Evolutionary conservation across 2,329 filamentous ascomycete genomes (phyloP).

Genomic region (Colletotrichum orchidophilum): DNA sequence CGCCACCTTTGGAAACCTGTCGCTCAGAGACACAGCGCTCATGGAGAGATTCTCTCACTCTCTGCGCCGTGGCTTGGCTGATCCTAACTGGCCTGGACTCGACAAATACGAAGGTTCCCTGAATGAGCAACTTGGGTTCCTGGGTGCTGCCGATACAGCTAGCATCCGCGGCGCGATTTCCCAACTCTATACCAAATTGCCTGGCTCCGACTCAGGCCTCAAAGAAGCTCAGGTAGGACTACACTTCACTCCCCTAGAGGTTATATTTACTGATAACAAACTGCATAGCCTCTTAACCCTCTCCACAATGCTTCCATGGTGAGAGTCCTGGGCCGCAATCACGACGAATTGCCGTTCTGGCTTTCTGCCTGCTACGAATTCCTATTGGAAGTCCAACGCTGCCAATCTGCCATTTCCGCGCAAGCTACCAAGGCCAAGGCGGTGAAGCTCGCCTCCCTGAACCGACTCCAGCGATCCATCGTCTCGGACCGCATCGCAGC

Average conservation of each 20-base stretch:
- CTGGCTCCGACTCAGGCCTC: conserved; percentile 42
- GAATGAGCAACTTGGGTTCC: conserved; percentile 35
- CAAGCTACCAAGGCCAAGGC: conserved; percentile 54
- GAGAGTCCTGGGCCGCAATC: conserved; percentile 49
- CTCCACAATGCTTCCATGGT: conserved; percentile 66
- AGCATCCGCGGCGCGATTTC: conserved; percentile 46
- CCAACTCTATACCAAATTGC: conserved; percentile 46
- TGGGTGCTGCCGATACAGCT: conserved; percentile 42
- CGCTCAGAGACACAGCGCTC: conserved; percentile 54
- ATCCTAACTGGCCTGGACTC: conserved; percentile 3
- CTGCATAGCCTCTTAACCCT: conserved; percentile 64
- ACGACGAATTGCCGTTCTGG: conserved; percentile 53
- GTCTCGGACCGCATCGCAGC: conserved; percentile 63
- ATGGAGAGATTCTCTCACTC: conserved; percentile 43
- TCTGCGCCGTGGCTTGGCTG: not conserved
- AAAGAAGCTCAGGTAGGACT: conserved; percentile 55
- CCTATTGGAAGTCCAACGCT: conserved; percentile 53
- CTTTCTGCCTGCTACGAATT: conserved; percentile 62
- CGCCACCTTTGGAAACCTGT: conserved; percentile 57
- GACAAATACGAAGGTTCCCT: conserved; percentile 22
- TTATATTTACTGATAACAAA: conserved; percentile 25
- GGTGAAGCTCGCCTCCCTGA: conserved; percentile 63
- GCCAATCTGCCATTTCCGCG: conserved; percentile 51
- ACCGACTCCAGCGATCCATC: conserved; percentile 68
- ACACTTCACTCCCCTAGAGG: conserved; percentile 32